Conservation (phyloP, 495 filamentous ascomycete genomes). For the Neurospora sp. region DNA sequence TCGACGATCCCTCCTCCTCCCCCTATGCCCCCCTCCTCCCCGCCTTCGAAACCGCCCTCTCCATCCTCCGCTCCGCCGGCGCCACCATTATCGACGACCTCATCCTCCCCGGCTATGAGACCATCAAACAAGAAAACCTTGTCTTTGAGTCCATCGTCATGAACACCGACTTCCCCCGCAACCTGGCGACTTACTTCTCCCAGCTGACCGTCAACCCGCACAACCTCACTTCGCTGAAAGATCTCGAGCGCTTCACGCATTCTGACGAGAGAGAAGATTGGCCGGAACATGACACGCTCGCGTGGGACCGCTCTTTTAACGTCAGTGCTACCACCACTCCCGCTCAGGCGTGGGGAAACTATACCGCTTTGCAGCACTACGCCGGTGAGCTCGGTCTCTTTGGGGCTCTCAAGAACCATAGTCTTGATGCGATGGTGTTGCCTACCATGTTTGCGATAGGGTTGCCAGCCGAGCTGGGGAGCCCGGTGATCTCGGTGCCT, state of each 20-base stretch:
- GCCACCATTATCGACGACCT: constrained; percentile 23
- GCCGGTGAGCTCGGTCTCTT: constrained; percentile 17
- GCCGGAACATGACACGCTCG: constrained; percentile 22
- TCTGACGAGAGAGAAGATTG: constrained; percentile 10
- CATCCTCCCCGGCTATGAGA: not conserved
- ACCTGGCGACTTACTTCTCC: constrained; percentile 36
- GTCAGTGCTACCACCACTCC: not conserved
- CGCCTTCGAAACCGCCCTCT: constrained; percentile 16
- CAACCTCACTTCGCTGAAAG: constrained; percentile 26
- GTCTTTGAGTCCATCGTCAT: constrained; percentile 3
- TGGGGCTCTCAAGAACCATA: constrained; percentile 23
- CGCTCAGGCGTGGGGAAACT: constrained; percentile 7
- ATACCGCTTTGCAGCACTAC: constrained; percentile 8
- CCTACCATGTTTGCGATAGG: constrained; percentile 23
- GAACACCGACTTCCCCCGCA: constrained; percentile 33
- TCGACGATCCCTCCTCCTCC: not conserved
- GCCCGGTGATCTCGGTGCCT: constrained; percentile 36
- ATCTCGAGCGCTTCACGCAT: constrained; percentile 26
- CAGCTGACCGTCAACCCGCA: constrained; percentile 37
- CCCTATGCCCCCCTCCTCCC: constrained; percentile 4
- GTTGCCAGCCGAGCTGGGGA: constrained; percentile 19
- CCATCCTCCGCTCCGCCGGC: constrained; percentile 25
- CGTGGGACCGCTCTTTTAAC: constrained; percentile 27
- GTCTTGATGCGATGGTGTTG: constrained; percentile 34
- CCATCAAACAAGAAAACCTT: not conserved